A percentile compares a stretch with the other conserved stretches of the same genome.
Evolutionary conservation across 2,329 filamentous ascomycete species (phyloP).

Genomic region (Sporothrix pseudoabietina): DNA sequence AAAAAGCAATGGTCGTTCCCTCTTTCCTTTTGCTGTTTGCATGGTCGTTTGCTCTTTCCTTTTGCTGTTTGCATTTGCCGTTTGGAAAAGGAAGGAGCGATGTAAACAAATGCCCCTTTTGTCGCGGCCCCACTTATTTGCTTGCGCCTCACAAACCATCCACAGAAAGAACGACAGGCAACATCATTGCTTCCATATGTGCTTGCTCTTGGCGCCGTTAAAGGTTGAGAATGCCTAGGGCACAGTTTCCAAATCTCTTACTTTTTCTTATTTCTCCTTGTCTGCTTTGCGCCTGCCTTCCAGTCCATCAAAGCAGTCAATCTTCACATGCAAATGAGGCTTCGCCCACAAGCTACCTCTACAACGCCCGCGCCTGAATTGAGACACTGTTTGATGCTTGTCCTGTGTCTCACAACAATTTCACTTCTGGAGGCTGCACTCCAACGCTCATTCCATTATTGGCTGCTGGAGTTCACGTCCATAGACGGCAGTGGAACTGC

Average conservation of each 20-base stretch:
- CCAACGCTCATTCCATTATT: not conserved
- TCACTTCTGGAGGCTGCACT: not conserved
- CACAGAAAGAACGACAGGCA: not conserved
- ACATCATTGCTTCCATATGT: not conserved
- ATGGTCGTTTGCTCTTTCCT: not conserved
- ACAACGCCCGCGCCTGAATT: not conserved
- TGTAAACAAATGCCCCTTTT: not conserved
- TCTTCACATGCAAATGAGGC: not conserved
- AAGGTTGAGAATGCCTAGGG: too few species aligned
- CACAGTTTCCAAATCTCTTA: not conserved
- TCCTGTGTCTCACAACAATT: not conserved
- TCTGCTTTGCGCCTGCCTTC: not conserved
- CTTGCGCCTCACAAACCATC: not conserved
- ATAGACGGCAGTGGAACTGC: too few species aligned
- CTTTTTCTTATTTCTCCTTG: not conserved
- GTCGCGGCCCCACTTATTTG: not conserved
- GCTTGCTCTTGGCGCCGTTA: not conserved
- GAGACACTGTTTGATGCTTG: not conserved
- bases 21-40: too few species aligned
- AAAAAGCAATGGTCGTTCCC: not conserved
- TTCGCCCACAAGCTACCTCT: not conserved
- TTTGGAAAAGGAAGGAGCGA: slow-evolving; percentile 1
- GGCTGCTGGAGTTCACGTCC: not conserved
- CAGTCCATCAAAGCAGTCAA: not conserved
- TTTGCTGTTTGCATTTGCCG: not conserved